Percentiles rank a stretch among this genome's conserved stretches.
These are phyloP conservation scores for Solanum hybrid DNA, from an alignment of 305 asterid species.

Conservation along the genomic window DNA sequence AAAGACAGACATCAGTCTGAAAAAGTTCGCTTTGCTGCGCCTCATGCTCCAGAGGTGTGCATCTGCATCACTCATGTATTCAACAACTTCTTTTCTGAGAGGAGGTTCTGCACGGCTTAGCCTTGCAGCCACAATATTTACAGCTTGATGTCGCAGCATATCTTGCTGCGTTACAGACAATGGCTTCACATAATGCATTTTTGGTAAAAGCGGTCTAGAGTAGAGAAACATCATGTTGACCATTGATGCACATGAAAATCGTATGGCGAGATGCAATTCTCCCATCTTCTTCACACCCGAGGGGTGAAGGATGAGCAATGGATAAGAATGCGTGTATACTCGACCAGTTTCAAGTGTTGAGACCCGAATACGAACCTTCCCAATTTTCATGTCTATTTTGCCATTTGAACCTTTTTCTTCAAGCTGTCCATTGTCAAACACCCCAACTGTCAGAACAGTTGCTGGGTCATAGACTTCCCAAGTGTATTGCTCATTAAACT, in stretches of 20 bases:
- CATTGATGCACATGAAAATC: slow-evolving; percentile 65
- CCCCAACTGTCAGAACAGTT: slow-evolving; percentile 83
- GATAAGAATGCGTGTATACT: slow-evolving; percentile 75
- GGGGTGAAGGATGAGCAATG: slow-evolving; percentile 65
- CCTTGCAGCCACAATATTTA: slow-evolving; percentile 60
- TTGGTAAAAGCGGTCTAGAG: slow-evolving; percentile 68
- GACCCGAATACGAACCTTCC: slow-evolving; percentile 75
- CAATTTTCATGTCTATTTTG: slow-evolving; percentile 46
- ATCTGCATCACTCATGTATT: slow-evolving; percentile 69
- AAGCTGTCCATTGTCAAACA: slow-evolving; percentile 55
- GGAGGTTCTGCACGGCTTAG: slow-evolving; percentile 85
- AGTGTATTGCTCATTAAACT: slow-evolving; percentile 80
- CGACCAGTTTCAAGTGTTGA: slow-evolving; percentile 84
- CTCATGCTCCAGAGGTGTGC: slow-evolving; percentile 96
- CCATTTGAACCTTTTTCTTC: slow-evolving; percentile 35
- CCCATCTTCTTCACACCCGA: slow-evolving; percentile 91
- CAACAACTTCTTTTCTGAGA: slow-evolving; percentile 68
- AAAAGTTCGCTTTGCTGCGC: slow-evolving; percentile 79
- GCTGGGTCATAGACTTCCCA: slow-evolving; percentile 97
- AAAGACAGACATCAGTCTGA: slow-evolving; percentile 60
- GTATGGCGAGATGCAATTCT: slow-evolving; percentile 77
- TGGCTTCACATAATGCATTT: slow-evolving; percentile 81
- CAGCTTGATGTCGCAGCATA: slow-evolving; percentile 70
- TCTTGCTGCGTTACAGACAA: slow-evolving; percentile 53
- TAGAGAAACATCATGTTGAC: slow-evolving; percentile 55